Percentiles rank a stretch among this genome's conserved stretches.
Evolutionary conservation across 768 basidiomycete genomes (phyloP).

Genomic region (Dictyophora rubrovolvata): DNA sequence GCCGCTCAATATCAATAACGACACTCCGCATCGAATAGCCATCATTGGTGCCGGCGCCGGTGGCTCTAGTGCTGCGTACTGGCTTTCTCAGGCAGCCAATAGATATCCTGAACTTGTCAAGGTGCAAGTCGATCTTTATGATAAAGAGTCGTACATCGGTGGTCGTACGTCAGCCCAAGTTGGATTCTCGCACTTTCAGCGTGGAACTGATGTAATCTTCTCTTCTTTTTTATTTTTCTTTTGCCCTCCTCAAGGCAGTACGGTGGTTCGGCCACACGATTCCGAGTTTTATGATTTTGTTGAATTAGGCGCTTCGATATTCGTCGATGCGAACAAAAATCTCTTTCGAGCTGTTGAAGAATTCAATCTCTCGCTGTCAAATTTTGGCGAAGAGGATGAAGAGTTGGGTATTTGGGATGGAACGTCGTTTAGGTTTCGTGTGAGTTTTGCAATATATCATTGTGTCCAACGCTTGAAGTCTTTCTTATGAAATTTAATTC

Average conservation of each 20-base stretch:
- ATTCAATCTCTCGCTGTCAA: slow-evolving; percentile 44
- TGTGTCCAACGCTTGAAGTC: background rate
- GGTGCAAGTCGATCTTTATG: slow-evolving; percentile 78
- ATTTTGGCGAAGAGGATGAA: slow-evolving; percentile 24
- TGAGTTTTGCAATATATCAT: slow-evolving; percentile 24
- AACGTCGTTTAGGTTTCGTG: slow-evolving; percentile 51
- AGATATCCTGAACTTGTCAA: slow-evolving; percentile 44
- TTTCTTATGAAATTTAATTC: no score
- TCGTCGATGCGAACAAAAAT: slow-evolving; percentile 55
- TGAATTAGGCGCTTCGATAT: background rate
- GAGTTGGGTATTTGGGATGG: slow-evolving; percentile 79
- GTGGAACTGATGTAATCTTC: background rate
- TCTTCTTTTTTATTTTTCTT: background rate
- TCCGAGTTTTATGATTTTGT: slow-evolving; percentile 29
- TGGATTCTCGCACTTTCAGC: background rate
- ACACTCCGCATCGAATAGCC: slow-evolving; percentile 50
- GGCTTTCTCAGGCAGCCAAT: slow-evolving; percentile 72
- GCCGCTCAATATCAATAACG: background rate
- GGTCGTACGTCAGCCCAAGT: slow-evolving; percentile 66
- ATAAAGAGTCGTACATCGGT: slow-evolving; percentile 65
- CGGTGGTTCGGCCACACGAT: slow-evolving; percentile 52
- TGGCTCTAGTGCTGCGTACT: slow-evolving; percentile 74
- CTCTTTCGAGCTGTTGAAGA: slow-evolving; percentile 66
- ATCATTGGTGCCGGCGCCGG: slow-evolving; percentile 88
- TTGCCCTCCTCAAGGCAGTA: slow-evolving; percentile 49